Evolutionary conservation across 495 filamentous ascomycete species (phyloP).

Genomic region (Penicillium silybi): DNA sequence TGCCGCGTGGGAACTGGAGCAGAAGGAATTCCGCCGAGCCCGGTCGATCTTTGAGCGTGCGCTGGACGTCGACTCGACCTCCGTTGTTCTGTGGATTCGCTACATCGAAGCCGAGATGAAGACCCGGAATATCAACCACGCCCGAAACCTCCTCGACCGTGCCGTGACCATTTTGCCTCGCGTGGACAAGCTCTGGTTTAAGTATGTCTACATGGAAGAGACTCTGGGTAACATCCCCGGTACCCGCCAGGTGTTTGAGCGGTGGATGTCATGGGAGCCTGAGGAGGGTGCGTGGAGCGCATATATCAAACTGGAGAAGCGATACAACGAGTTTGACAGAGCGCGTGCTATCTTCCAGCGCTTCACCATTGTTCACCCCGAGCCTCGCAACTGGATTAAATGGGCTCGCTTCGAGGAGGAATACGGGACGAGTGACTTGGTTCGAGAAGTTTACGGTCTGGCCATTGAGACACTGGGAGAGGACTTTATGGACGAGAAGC

Average conservation of each 20-base stretch:
- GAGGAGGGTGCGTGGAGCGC: constrained; percentile 93
- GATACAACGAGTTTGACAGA: constrained; percentile 84
- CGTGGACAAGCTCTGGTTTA: constrained; percentile 96
- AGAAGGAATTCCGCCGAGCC: constrained; percentile 95
- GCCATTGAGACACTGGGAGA: constrained; percentile 91
- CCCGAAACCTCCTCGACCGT: constrained; percentile 88
- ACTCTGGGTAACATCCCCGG: constrained; percentile 90
- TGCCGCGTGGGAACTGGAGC: constrained; percentile 94
- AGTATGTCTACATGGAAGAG: constrained; percentile 99
- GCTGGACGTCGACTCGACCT: constrained; percentile 84
- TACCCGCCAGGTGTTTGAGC: constrained; percentile 90
- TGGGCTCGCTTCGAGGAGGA: constrained; percentile 98
- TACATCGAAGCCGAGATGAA: constrained; percentile 98
- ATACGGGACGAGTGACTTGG: constrained; percentile 81
- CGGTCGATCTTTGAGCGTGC: constrained; percentile 96
- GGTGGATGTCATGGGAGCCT: constrained; percentile 98
- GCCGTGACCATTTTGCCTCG: constrained; percentile 92
- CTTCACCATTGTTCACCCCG: constrained; percentile 90
- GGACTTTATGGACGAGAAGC: constrained; percentile 92
- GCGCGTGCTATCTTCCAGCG: constrained; percentile 83
- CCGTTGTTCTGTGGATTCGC: constrained; percentile 77
- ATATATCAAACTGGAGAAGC: constrained; percentile 95
- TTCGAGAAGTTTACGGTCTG: constrained; percentile 85
- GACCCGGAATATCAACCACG: constrained; percentile 94
- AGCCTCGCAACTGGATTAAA: constrained; percentile 97